Percentiles rank a stretch among this genome's conserved stretches.
Conservation (phyloP, 2,329 filamentous ascomycete genomes). For the Penicillium sclerotiorum region DNA sequence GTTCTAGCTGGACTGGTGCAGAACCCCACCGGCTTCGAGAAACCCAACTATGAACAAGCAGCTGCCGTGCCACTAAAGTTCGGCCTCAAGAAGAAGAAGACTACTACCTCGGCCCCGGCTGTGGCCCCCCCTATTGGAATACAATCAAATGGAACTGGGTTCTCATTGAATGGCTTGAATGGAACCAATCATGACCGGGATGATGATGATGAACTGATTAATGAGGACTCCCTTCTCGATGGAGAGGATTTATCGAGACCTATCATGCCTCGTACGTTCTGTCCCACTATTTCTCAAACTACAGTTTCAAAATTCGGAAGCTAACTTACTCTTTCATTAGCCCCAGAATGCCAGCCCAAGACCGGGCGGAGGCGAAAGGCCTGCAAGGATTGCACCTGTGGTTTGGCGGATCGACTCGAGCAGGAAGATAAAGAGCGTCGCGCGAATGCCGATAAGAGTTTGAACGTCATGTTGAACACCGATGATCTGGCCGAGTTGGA, state of each 20-base stretch:
- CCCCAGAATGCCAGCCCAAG: constrained; percentile 84
- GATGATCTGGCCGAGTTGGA: constrained; percentile 83
- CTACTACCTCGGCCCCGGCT: constrained; percentile 10
- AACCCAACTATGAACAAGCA: constrained; percentile 64
- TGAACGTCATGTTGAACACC: constrained; percentile 63
- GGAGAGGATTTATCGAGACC: constrained; percentile 80
- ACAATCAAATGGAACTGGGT: constrained; percentile 41
- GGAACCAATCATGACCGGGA: constrained; percentile 51
- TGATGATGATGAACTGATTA: constrained; percentile 81
- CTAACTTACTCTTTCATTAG: constrained; percentile 49
- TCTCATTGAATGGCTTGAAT: constrained; percentile 29
- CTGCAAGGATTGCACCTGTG: constrained; percentile 98
- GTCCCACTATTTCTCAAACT: background rate
- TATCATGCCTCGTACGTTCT: constrained; percentile 75
- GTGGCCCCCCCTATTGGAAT: constrained; percentile 12
- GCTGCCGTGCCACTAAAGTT: constrained; percentile 66
- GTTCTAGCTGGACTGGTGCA: constrained; percentile 28
- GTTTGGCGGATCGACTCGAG: constrained; percentile 80
- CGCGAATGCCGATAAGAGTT: constrained; percentile 61
- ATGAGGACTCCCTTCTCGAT: constrained; percentile 83
- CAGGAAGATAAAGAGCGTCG: constrained; percentile 78
- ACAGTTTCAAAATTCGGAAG: background rate
- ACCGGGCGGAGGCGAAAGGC: constrained; percentile 78
- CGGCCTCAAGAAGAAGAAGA: constrained; percentile 61
- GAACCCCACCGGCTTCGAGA: constrained; percentile 63